Evolutionary conservation across 2,329 filamentous ascomycete genomes (phyloP), one percentile per base, ranked within the genome.

Genomic region (Xylariales sp.): DNA sequence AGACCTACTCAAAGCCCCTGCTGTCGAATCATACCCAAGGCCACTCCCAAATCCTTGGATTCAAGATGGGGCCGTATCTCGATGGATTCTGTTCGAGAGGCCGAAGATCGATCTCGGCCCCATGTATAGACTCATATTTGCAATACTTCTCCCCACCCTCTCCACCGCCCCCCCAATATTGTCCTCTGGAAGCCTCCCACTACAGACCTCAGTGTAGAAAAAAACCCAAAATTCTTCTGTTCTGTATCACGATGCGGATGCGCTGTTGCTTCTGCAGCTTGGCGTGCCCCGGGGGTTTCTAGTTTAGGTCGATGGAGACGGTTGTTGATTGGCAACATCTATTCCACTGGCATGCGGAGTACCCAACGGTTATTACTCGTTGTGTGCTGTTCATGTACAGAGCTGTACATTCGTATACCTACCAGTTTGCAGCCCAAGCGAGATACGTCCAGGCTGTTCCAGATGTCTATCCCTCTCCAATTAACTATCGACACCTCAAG

Each of bases 21-120:
- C 28, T 50, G 32, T 48, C 59, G 53, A 62, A 54, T 53, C 53
- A 58, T 54, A 28, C 16, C 46, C 23, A 23, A 34, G 14, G 45
- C 34, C 6, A 41, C 30, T 32, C n/a, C 52, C 18, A 57, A 14
- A 32, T 18, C 18, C 6, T 34, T 16, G 6, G 43, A 28, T 49
- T 55, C 34, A 36, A 45, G 28, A 54, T 23, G 36, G 50, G 30
- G 30, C 45, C 6, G 14, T 58, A 65, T 65, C 66, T 68, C 53
- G 66, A 62, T 54, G 41, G 18, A 41, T 7, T 32, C 23, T 57
- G 49, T 23, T 18, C 18, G 46, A 43, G n/a, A 65, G 30, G n/a
- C 36, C 55, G 50, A 54, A 52, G 55, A 69, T 69, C 64, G 64
- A 69, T 67, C 67, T 69, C 56, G 59, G 64, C 50, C 64, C 46